A percentile compares a stretch with the other conserved stretches of the same genome.
Conservation (phyloP, 257 asterid genomes). For the Solanum arcanum region DNA sequence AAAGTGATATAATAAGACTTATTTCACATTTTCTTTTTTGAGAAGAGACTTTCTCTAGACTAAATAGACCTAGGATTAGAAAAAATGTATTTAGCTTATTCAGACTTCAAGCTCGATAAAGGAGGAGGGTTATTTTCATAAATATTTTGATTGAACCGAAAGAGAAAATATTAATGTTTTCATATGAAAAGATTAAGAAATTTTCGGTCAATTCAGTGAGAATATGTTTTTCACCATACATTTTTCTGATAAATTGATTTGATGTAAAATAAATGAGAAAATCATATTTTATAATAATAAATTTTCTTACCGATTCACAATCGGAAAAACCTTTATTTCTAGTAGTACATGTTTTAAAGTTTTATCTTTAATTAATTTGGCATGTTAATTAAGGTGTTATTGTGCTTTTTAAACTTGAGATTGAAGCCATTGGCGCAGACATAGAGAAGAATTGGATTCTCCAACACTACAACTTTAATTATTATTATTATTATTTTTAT, state of each 20-base stretch:
- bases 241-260: accelerated
- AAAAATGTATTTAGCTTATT: background rate
- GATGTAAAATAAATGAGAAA: background rate
- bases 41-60: too few species aligned
- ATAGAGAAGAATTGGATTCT: background rate
- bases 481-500: background rate
- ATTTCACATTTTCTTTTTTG: too few species aligned
- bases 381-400: background rate
- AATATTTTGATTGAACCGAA: background rate
- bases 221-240: background rate
- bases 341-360: accelerated
- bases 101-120: background rate
- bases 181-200: background rate
- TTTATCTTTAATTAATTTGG: background rate
- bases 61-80: background rate
- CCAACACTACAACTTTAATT: background rate
- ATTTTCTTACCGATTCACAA: background rate
- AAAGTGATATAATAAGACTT: background rate
- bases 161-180: background rate
- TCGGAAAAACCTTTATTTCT: background rate
- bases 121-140: background rate
- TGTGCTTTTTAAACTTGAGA: background rate
- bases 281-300: background rate
- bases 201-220: background rate
- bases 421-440: background rate